Evolutionary conservation across 2,329 filamentous ascomycete genomes (phyloP).

Genomic region (Bipolaris zeicola): DNA sequence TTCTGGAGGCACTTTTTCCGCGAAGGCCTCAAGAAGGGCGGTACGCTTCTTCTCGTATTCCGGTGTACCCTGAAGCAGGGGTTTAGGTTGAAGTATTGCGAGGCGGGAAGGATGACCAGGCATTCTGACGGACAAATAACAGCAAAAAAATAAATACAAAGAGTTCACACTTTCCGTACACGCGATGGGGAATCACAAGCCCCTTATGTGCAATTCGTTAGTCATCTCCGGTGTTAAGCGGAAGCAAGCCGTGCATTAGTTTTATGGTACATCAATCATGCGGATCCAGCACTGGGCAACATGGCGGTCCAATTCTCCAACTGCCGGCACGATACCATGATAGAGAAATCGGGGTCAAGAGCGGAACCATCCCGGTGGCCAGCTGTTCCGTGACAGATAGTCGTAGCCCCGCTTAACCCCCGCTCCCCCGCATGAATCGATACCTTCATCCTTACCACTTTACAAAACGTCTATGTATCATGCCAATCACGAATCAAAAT

Average conservation of each 20-base stretch:
- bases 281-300: neutral
- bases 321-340: constrained; percentile 1
- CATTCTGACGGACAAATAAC: constrained; percentile 4
- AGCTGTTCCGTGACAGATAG: neutral
- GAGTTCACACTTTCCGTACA: neutral
- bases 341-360: constrained; percentile 6
- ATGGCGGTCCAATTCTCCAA: neutral
- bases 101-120: constrained; percentile 3
- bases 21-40: constrained; percentile 21
- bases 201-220: neutral
- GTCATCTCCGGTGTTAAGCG: neutral
- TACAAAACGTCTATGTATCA: neutral
- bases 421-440: neutral
- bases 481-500: neutral
- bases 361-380: constrained; percentile 9
- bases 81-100: constrained; percentile 18
- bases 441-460: too few species aligned
- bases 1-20: constrained; percentile 19
- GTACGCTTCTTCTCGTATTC: constrained; percentile 25
- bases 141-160: neutral
- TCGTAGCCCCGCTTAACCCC: neutral
- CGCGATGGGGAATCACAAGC: neutral
- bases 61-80: constrained; percentile 23
- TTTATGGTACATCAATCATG: too few species aligned
- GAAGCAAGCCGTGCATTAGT: neutral